Evolutionary conservation across 768 basidiomycete genomes (phyloP).

Genomic region (Boletus pseudopeckii): DNA sequence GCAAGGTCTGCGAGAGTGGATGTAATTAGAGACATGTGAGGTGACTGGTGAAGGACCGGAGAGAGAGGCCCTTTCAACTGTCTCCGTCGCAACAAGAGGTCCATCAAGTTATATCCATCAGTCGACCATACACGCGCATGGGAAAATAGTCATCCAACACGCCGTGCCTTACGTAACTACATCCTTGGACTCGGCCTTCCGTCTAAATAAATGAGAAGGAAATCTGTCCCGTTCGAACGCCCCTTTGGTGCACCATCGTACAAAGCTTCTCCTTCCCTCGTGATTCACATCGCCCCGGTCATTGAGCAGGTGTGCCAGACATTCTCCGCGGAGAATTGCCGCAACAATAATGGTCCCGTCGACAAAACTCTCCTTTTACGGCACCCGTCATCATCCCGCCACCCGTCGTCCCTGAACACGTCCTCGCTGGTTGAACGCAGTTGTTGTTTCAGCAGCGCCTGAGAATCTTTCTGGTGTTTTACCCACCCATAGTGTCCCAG

Average conservation of each 20-base stretch:
- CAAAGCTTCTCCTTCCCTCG: slow-evolving; percentile 6
- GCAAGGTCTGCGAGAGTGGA: slow-evolving; percentile 28
- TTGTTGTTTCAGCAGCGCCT: slow-evolving; percentile 18
- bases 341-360: slow-evolving; percentile 9
- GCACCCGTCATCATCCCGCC: slow-evolving; percentile 9
- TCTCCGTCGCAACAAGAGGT: slow-evolving; percentile 27
- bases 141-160: slow-evolving; percentile 19
- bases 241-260: background rate
- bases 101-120: slow-evolving; percentile 28
- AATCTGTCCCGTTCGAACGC: background rate
- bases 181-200: slow-evolving; percentile 3
- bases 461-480: background rate
- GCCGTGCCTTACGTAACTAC: slow-evolving; percentile 19
- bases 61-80: background rate
- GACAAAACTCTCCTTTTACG: slow-evolving; percentile 16
- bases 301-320: background rate
- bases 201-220: slow-evolving; percentile 8
- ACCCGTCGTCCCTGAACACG: slow-evolving; percentile 23
- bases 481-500: background rate
- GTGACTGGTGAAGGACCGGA: slow-evolving; percentile 9
- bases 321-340: slow-evolving; percentile 22
- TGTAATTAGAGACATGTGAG: slow-evolving; percentile 31
- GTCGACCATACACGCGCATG: slow-evolving; percentile 14
- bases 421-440: slow-evolving; percentile 5
- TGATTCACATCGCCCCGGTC: background rate